Base-by-base conservation (phyloP, 2,329 filamentous ascomycete genomes). In the Ophiosphaerella herpotricha region DNA sequence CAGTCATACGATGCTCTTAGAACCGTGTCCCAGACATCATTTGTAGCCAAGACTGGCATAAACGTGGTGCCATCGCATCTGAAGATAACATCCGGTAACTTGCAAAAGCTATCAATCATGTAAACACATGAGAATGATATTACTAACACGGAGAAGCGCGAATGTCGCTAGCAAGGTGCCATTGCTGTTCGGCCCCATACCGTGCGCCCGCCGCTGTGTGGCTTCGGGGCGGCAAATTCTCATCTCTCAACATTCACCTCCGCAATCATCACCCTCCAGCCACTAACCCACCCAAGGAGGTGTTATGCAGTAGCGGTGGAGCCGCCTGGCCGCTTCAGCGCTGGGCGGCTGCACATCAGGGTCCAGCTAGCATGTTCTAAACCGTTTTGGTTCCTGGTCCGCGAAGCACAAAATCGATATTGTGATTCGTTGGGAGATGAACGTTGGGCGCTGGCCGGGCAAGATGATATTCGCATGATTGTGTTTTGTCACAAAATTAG, bases 1-100 rank as follows among this genome's bases (percentile, higher is more conserved):
- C 50, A 54, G 41, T 33, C 37, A 29, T 39, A 11, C 31, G 48
- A 39, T 55, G 49, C 55, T 54, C 52, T 55, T 54, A 54, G 52
- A 51, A 50, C 39, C 46, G 21, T 42, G 23, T 31, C 41, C 41
- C 37, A 39, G 42, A 31, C 33, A 23, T 47, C 13, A 18, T 21
- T 16, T 34, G 39, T 16, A 42, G 7, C 12, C 23, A 23, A 39
- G 13, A 4, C 23, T 14, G 13, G 37, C 7, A 8, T 4, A 39
- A 23, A 7, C 7, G 8, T 13, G 29, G 18, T 11, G 26, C n/a
- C 12, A 41, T 32, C 6, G 26, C 24, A n/a, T 4, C 26, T 21
- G 4, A 21, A 21, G 18, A 21, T 21, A 21, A 21, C 18, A 5
- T 21, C 18, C 18, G 4, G 18, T 3, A 21, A 21, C 1, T 21